These are phyloP conservation scores for Fusarium sp. DNA, from an alignment of 2,329 filamentous ascomycete genomes.

Conservation along the genomic window DNA sequence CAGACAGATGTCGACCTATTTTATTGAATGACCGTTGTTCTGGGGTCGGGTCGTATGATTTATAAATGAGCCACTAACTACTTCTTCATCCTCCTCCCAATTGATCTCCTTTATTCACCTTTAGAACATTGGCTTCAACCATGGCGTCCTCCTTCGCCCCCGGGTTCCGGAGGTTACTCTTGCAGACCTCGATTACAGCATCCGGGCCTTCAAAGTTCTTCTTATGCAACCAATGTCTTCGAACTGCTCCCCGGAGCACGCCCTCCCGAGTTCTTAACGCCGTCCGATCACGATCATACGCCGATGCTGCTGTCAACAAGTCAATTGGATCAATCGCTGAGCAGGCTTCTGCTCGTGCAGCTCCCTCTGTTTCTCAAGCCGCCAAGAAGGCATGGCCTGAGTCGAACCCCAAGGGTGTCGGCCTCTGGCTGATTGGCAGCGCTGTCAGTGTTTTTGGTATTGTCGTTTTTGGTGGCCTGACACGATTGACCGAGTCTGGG, in stretches of 20 bases:
- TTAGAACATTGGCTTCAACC: conserved; percentile 35
- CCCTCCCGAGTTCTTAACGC: conserved; percentile 56
- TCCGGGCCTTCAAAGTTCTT: conserved; percentile 54
- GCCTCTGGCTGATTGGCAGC: conserved; percentile 92
- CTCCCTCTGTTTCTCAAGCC: conserved; percentile 39
- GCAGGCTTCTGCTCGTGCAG: conserved; percentile 43
- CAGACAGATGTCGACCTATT: conserved; percentile 28
- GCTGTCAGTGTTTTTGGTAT: conserved; percentile 96
- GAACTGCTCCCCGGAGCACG: conserved; percentile 49
- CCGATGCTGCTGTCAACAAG: conserved; percentile 49
- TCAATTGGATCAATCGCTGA: conserved; percentile 47
- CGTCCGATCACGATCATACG: conserved; percentile 55
- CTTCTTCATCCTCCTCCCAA: conserved; percentile 7
- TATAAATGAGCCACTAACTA: conserved; percentile 27
- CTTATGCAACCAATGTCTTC: conserved; percentile 63
- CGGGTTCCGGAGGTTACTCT: conserved; percentile 56
- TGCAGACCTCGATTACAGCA: conserved; percentile 51
- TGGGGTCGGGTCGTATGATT: conserved; percentile 36
- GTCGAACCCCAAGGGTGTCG: conserved; percentile 80
- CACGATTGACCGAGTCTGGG: conserved; percentile 95
- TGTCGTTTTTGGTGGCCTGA: conserved; percentile 93
- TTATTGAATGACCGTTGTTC: conserved; percentile 17
- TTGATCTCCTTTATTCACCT: conserved; percentile 9
- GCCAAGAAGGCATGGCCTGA: conserved; percentile 64
- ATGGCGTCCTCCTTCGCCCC: conserved; percentile 60